A percentile compares a stretch with the other conserved stretches of the same genome.
phyloP scores from a whole-genome alignment of 257 asterid species.

The Cruciata laevipes region DNA sequence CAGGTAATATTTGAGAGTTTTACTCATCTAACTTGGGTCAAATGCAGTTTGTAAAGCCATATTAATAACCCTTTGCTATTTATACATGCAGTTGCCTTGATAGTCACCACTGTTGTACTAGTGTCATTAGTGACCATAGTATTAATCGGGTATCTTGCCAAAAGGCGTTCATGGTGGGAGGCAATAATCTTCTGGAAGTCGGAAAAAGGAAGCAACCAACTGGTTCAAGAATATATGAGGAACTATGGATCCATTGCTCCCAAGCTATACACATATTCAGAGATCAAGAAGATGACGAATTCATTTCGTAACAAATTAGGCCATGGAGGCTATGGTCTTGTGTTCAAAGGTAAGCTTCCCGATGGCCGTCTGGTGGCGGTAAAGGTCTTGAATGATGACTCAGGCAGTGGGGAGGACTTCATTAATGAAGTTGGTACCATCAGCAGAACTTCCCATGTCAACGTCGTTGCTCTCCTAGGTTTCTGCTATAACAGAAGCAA shows the following conservation, averaged over 20 bases:
- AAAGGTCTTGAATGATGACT: slow-evolving; percentile 34
- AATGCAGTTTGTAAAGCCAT: background rate
- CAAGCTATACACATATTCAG: slow-evolving; percentile 29
- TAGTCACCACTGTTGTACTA: background rate
- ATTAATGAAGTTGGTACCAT: slow-evolving; percentile 60
- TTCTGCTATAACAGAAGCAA: slow-evolving; percentile 32
- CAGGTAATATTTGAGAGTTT: background rate
- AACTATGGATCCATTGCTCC: slow-evolving; percentile 44
- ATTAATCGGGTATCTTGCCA: slow-evolving; percentile 15
- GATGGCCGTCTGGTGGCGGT: slow-evolving; percentile 51
- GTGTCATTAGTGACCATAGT: background rate
- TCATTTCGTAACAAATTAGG: slow-evolving; percentile 43
- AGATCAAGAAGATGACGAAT: slow-evolving; percentile 43
- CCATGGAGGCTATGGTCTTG: slow-evolving; percentile 47
- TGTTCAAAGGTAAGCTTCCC: slow-evolving; percentile 45
- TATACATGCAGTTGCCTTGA: background rate
- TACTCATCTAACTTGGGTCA: background rate
- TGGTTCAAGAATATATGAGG: slow-evolving; percentile 32
- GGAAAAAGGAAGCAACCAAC: slow-evolving; percentile 12
- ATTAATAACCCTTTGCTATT: background rate
- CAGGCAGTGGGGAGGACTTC: slow-evolving; percentile 41
- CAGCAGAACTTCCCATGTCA: slow-evolving; percentile 56
- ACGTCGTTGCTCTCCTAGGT: slow-evolving; percentile 57
- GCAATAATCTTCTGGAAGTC: slow-evolving; percentile 1
- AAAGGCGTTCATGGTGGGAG: slow-evolving; percentile 8